These are phyloP conservation scores for Phylloporus gajari DNA, from an alignment of 1,284 basidiomycete species.

Conservation along the genomic window DNA sequence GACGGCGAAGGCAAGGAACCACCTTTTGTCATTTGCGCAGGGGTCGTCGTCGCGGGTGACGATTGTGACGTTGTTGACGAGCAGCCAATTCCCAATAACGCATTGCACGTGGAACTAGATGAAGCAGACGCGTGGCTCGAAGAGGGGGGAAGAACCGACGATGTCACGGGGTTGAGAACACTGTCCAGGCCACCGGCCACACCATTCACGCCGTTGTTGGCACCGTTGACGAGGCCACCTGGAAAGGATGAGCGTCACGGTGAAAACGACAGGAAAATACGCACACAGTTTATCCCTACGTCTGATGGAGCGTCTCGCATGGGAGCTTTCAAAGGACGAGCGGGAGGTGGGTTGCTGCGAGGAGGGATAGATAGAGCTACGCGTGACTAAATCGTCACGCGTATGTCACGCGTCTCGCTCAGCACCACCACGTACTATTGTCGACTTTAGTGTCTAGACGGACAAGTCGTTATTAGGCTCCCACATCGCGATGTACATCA, in stretches of 20 bases:
- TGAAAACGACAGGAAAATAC: neutral
- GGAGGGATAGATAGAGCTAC: too few relatives aligned
- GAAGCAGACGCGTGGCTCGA: neutral
- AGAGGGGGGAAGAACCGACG: neutral
- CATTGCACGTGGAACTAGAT: neutral
- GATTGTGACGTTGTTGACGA: neutral
- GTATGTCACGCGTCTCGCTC: constrained; percentile 28
- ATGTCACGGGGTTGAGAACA: neutral
- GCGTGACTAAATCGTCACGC: constrained; percentile 25
- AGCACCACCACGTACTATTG: neutral
- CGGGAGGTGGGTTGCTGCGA: constrained; percentile 48
- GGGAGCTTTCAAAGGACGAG: constrained; percentile 48
- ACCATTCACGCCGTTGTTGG: neutral
- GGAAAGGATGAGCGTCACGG: neutral
- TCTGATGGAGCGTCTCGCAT: constrained; percentile 55
- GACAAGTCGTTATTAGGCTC: constrained; percentile 3
- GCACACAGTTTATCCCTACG: constrained; percentile 38
- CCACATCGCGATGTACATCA: constrained; percentile 76
- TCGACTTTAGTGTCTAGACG: neutral
- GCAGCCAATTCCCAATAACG: neutral
- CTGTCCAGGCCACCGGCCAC: neutral
- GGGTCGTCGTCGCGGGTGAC: neutral
- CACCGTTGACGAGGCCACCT: constrained; percentile 15
- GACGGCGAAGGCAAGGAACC: neutral
- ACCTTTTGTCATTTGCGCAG: neutral